Conservation (phyloP, 345 rosid species). For the Garcia nutans region DNA sequence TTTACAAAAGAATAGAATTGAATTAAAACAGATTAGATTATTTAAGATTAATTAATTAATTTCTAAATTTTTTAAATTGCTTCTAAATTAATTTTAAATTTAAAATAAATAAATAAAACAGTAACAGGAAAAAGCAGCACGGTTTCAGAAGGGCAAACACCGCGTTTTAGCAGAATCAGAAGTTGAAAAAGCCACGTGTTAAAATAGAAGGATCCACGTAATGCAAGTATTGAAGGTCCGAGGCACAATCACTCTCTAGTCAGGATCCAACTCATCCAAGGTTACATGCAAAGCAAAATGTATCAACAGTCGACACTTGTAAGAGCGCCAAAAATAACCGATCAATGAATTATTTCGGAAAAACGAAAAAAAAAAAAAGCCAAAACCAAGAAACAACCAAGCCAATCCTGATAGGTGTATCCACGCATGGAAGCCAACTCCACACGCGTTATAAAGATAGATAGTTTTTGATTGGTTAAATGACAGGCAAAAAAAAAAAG, state of each 20-base stretch:
- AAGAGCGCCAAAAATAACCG: conserved; percentile 32
- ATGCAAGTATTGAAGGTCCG: no score
- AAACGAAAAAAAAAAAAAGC: not conserved
- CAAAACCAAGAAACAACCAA: conserved; percentile 21
- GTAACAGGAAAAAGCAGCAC: no score
- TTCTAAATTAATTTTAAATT: no score
- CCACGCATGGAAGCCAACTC: conserved; percentile 69
- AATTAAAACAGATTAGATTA: no score
- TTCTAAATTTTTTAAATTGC: no score
- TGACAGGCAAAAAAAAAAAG: not conserved
- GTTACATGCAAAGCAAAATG: conserved; percentile 43
- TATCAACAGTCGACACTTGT: conserved; percentile 25
- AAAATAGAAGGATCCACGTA: no score
- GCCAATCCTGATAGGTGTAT: conserved; percentile 61
- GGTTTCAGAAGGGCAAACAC: conserved; percentile 14
- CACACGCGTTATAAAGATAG: conserved; percentile 58
- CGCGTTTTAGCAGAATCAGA: not conserved
- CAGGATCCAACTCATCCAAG: conserved; percentile 30
- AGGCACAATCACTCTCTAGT: conserved; percentile 21
- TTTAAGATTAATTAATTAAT: no score
- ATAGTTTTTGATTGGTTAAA: conserved; percentile 36
- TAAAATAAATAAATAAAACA: no score
- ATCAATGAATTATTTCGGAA: not conserved
- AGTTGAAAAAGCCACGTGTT: conserved; percentile 13
- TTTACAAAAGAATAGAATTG: no score